Percentiles rank a stretch among this genome's conserved stretches.
phyloP scores from a whole-genome alignment of 345 rosid species.

The Gossypium stocksii region DNA sequence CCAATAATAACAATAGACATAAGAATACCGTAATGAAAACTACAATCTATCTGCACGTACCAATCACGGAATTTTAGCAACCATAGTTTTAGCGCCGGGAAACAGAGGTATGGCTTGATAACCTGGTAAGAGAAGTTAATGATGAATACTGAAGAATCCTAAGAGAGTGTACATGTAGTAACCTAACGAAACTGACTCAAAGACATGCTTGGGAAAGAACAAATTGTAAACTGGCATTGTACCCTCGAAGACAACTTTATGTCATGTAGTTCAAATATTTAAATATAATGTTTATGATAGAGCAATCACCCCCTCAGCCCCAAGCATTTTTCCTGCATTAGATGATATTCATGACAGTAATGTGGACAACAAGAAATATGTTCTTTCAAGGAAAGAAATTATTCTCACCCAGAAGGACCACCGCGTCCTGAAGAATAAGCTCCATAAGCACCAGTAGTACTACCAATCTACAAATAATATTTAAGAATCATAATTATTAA shows the following conservation, averaged over 20 bases:
- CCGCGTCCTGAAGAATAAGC: slow-evolving; percentile 79
- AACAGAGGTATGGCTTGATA: slow-evolving; percentile 69
- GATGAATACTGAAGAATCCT: slow-evolving; percentile 30
- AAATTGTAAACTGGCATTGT: not conserved
- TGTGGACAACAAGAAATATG: not conserved
- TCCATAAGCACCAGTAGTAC: slow-evolving; percentile 73
- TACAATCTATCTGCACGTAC: slow-evolving; percentile 44
- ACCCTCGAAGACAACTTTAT: not conserved
- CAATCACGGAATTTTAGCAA: slow-evolving; percentile 55
- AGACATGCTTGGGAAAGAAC: not conserved
- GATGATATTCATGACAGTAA: not conserved
- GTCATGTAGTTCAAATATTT: slow-evolving; percentile 14
- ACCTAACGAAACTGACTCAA: not conserved
- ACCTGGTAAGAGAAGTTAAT: slow-evolving; percentile 63
- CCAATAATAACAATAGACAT: slow-evolving; percentile 13
- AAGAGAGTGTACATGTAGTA: not conserved
- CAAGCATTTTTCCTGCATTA: not conserved
- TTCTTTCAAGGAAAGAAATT: slow-evolving; percentile 7
- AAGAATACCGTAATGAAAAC: slow-evolving; percentile 22
- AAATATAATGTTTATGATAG: not conserved
- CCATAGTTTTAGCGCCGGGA: slow-evolving; percentile 79
- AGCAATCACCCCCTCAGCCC: not conserved
- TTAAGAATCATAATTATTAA: not conserved
- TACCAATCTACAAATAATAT: slow-evolving; percentile 52
- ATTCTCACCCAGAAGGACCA: slow-evolving; percentile 75